Base-by-base conservation (phyloP, 2,329 filamentous ascomycete genomes). In the Diaporthe capsici region DNA sequence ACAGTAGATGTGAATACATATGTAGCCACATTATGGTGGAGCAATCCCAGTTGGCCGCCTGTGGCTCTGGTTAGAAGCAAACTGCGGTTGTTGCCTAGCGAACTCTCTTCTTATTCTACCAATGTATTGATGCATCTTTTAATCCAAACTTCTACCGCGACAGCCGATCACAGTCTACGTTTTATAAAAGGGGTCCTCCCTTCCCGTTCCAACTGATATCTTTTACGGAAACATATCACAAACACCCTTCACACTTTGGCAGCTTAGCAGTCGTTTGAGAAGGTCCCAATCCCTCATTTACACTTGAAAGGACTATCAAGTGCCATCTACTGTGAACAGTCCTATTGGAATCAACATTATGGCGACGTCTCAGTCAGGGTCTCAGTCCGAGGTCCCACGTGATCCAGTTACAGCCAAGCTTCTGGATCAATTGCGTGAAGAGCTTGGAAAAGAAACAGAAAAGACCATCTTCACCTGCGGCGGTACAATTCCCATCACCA, bases 381-480 rank as follows among this genome's bases (percentile, higher is more conserved):
- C 60, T 47, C 60, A 47, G 13, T 8, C 39, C 39, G 39, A 63
- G 4, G 25, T 12, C 39, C 28, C 17, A 4, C n/a, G n/a, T 47
- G 60, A 63, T 31, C 39, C 39, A 39, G 6, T 63, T 17, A 63
- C 60, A 28, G 39, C 39, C 15, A n/a, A 13, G 25, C 60, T 63
- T 7, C 60, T 63, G 7, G 8, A 63, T 28, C 60, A 47, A 7
- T 44, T 63, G 25, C 60, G 60, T 3, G 39, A 63, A 20, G 60
- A 63, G 37, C 60, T 63, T 12, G 60, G 60, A n/a, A 49, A 57
- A n/a, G 31, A 73, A 25, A 61, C 42, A 7, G 44, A 44, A 6
- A 39, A 67, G 9, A 51, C 55, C 47, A 71, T 72, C 34, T 78
- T 77, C 53, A 58, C 75, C 13, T 78, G 74, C 31, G 75, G 77